phyloP scores from a whole-genome alignment of 192 early-diverging fungal species.

The Entomortierella lignicola region DNA sequence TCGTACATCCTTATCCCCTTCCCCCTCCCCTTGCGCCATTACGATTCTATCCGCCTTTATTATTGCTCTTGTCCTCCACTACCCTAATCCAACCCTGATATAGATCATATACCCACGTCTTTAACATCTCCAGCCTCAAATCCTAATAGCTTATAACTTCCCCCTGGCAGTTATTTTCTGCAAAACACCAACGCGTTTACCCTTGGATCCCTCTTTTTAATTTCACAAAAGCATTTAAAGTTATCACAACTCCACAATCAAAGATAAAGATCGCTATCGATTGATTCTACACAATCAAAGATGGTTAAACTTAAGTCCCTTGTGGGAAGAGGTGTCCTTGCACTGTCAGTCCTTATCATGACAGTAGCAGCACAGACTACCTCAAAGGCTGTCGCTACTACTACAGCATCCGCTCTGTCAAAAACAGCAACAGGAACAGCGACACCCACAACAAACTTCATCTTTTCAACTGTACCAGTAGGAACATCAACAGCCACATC shows the following conservation, averaged over 20 bases:
- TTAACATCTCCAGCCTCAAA: constrained; percentile 4
- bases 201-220: neutral
- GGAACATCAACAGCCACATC: constrained; percentile 1
- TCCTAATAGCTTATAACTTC: neutral
- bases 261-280: neutral
- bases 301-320: constrained; percentile 11
- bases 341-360: neutral
- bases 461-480: no score
- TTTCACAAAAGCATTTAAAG: no score
- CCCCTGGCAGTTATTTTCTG: neutral
- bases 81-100: neutral
- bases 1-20: neutral
- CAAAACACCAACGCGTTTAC: neutral
- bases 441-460: neutral
- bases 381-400: neutral
- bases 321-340: neutral
- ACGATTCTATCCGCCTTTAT: neutral
- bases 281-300: neutral
- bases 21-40: neutral
- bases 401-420: neutral
- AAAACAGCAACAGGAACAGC: neutral
- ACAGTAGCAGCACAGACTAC: neutral
- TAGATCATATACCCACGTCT: neutral
- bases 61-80: neutral
- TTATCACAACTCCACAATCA: neutral